phyloP scores from a whole-genome alignment of 495 filamentous ascomycete species.

The Xylaria flabelliformis region DNA sequence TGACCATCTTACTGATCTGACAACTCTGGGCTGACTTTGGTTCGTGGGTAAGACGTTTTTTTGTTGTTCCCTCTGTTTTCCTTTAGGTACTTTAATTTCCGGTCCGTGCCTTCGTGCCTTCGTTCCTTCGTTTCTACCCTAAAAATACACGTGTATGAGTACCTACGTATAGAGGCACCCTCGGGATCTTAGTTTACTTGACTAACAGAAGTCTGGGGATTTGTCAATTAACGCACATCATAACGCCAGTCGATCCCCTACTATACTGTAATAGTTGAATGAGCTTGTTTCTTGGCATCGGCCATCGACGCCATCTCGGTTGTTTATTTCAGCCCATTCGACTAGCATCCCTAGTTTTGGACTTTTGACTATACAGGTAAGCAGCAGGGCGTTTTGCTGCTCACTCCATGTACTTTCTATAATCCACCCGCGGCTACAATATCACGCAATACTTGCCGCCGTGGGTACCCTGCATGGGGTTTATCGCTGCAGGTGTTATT shows the following conservation, averaged over 20 bases:
- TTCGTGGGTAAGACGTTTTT: not conserved
- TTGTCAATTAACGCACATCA: constrained; percentile 11
- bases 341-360: not conserved
- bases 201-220: constrained; percentile 12
- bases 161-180: not conserved
- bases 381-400: not conserved
- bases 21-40: not conserved
- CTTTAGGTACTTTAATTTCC: not conserved
- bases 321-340: not conserved
- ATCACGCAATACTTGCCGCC: constrained; percentile 3
- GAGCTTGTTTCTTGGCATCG: constrained; percentile 16
- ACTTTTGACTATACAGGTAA: not conserved
- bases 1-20: not conserved
- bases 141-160: not conserved
- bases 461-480: not conserved
- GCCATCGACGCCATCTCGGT: constrained; percentile 1
- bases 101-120: not conserved
- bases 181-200: not conserved
- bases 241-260: constrained; percentile 4
- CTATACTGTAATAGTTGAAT: not conserved
- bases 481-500: not conserved
- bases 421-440: not conserved
- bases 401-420: not conserved
- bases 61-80: not conserved
- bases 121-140: not conserved